Base-by-base conservation (phyloP, 768 basidiomycete genomes). In the Phaffia tasmanica region DNA sequence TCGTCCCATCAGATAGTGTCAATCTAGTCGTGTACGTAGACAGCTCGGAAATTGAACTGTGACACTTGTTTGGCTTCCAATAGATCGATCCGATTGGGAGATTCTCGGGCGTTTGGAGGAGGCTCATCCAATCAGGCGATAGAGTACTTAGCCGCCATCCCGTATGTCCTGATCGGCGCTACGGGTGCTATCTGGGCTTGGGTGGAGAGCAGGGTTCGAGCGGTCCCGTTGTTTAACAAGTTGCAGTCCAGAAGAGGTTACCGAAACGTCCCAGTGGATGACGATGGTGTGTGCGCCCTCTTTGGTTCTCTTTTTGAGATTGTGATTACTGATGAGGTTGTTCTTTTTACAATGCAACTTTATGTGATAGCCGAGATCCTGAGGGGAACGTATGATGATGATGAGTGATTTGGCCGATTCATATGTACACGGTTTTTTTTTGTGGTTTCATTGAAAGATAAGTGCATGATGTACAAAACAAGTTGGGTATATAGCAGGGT, bases 161-260 rank as follows among this genome's bases (percentile, higher is more conserved):
- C 93, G 0, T 93, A 86, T 85, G 93, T 88, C 80, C 74, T 94
- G 59, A 72, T 95, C 53, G 93, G 92, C 25, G 71, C 92, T 27
- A 82, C 80, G 0, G 83, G 86, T 1, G 83, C 67, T 15, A 29
- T 27, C 5, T 19, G 51, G 42, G 60, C 64, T 16, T 63, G 65
- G 64, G 51, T 47, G 16, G 50, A 60, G 29, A 50, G 57, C 85
- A 82, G 77, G 86, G 86, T 73, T 84, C 82, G 76, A 79, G 85
- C 1, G 54, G 57, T 72, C 19, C 71, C 69, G 30, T 71, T 67
- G 49, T 30, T 72, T 46, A 4, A 71, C 77, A 42, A 74, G 78
- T 79, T 83, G 69, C 77, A 80, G 19, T 65, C 81, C 11, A 79
- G 83, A 64, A 78, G 83, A 23, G 89, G 89, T 49, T 91, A 87